Evolutionary conservation across 306 rosid genomes (phyloP), one percentile per base, ranked within the genome.

Genomic region (Vigna trinervia): DNA sequence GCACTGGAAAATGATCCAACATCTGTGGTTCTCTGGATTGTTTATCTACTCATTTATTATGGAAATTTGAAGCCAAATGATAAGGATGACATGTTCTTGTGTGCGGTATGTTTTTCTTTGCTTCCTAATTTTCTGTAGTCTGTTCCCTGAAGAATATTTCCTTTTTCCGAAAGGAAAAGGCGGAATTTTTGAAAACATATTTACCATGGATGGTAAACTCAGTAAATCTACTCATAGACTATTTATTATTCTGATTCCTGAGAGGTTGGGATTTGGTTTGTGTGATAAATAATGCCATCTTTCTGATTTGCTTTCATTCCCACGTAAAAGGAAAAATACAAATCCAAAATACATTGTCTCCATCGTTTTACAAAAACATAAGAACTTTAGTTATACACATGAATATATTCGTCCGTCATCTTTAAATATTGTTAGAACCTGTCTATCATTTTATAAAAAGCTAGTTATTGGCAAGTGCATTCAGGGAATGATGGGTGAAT

Each of bases 51-150:
- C 69, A 79, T 92, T 80, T 95, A 85, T 90, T 82, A 87, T 75
- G 88, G 96, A 87, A 84, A 80, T 80, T 62, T 85, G 70, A 87
- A 85, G 80, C 78, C 90, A 70, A 61, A 81, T 70, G 96, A 84
- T 89, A 84, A 83, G 89, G 97, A 95, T 87, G 98, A 95, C 88
- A 90, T 92, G 90, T 89, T 90, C 83, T 83, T 89, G 71, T 82
- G 68, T 88, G 96, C 95, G 98, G 98, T 95, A 92, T 80, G 96
- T 78, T 78, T 78, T 79, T 85, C 22, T 59, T 77, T 80, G 20
- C 80, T 78, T 87, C 70, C 61, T 76, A 23, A 60, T 83, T 84
- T 61, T 78, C 7, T 17, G 65, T 53, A 60, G 69, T 70, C 65
- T 74, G 47, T 79, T 71, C 56, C 75, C 68, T 63, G 80, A 60